Evolutionary conservation across 441 rosid genomes (phyloP).

Genomic region (Aleurites moluccanus): DNA sequence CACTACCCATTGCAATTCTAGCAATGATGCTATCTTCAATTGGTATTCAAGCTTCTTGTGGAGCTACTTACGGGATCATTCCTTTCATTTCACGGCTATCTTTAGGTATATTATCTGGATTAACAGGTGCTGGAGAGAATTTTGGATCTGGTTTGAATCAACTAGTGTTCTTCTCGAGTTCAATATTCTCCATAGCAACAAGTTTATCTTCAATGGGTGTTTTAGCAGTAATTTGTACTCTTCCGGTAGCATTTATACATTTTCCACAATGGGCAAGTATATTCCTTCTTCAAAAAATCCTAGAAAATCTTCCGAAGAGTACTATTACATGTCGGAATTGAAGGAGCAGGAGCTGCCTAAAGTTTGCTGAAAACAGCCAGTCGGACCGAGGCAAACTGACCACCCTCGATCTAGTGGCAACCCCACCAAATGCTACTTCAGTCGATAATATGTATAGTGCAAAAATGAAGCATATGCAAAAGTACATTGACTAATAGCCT

Average conservation of each 20-base stretch:
- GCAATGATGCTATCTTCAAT: slow-evolving; percentile 66
- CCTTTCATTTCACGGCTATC: slow-evolving; percentile 79
- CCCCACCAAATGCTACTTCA: slow-evolving; percentile 38
- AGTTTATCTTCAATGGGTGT: slow-evolving; percentile 75
- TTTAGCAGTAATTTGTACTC: slow-evolving; percentile 58
- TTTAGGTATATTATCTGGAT: slow-evolving; percentile 66
- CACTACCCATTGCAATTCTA: slow-evolving; percentile 41
- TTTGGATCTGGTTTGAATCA: slow-evolving; percentile 78
- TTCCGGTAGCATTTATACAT: slow-evolving; percentile 13
- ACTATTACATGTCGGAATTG: slow-evolving; percentile 60
- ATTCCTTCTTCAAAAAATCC: slow-evolving; percentile 25
- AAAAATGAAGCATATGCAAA: not conserved
- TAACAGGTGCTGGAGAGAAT: slow-evolving; percentile 80
- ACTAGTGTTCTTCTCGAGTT: slow-evolving; percentile 68
- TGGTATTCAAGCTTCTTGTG: slow-evolving; percentile 72
- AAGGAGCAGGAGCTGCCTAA: slow-evolving; percentile 59
- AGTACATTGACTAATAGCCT: not conserved
- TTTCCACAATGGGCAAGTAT: slow-evolving; percentile 16
- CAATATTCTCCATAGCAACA: slow-evolving; percentile 57
- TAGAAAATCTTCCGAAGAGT: slow-evolving; percentile 47
- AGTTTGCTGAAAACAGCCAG: slow-evolving; percentile 63
- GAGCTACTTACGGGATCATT: slow-evolving; percentile 71
- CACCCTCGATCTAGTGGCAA: slow-evolving; percentile 26
- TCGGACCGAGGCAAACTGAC: slow-evolving; percentile 58
- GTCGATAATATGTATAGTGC: slow-evolving; percentile 24